phyloP scores from a whole-genome alignment of 2,329 filamentous ascomycete genomes.

The Erysiphe pulchra region DNA sequence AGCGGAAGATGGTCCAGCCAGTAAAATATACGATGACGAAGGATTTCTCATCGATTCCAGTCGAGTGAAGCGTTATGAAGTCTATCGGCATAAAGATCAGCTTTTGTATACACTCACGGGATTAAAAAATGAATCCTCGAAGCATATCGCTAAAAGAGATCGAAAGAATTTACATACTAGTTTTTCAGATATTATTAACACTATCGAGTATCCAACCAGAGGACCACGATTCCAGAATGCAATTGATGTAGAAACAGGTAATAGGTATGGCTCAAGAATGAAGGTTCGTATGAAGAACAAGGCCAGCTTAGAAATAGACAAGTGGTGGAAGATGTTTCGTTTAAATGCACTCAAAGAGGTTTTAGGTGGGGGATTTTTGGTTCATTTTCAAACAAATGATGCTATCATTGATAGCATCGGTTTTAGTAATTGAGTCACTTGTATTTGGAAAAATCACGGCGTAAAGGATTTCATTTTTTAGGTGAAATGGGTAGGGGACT shows the following conservation, averaged over 20 bases:
- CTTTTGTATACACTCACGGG: conserved; percentile 30
- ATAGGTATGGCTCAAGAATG: conserved; percentile 34
- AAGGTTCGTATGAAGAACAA: conserved; percentile 30
- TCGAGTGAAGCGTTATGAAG: conserved; percentile 36
- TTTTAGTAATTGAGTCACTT: too few relatives aligned
- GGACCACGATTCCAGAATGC: conserved; percentile 42
- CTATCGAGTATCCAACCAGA: conserved; percentile 37
- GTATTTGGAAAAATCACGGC: too few relatives aligned
- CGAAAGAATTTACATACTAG: conserved; percentile 38
- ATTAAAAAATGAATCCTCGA: conserved; percentile 33
- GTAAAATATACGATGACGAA: conserved; percentile 18
- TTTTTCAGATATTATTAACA: conserved; percentile 39
- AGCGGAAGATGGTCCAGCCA: conserved; percentile 18
- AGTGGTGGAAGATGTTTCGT: conserved; percentile 48
- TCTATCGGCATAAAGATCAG: conserved; percentile 36
- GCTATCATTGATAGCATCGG: conserved; percentile 31
- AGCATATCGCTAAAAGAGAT: conserved; percentile 38
- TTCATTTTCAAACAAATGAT: conserved; percentile 35
- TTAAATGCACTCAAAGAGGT: conserved; percentile 33
- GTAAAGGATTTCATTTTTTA: too few relatives aligned
- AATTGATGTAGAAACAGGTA: conserved; percentile 31
- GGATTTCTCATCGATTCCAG: conserved; percentile 14
- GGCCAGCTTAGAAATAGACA: conserved; percentile 36
- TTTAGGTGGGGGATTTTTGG: conserved; percentile 33
- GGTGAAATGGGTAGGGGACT: too few relatives aligned